Evolutionary conservation across 2,329 filamentous ascomycete genomes (phyloP).

Genomic region (Fusarium palustre): DNA sequence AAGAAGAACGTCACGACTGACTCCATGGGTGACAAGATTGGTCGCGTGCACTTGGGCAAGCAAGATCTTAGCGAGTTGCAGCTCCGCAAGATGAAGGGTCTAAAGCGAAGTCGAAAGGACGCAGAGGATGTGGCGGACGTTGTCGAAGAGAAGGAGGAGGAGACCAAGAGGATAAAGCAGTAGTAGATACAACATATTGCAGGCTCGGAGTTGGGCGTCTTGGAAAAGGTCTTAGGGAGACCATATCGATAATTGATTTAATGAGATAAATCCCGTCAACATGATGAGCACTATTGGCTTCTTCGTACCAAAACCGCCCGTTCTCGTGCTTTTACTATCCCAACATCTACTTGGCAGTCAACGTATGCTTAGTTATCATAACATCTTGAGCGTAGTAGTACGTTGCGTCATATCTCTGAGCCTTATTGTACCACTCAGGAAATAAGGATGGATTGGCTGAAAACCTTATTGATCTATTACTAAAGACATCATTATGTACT

Average conservation of each 20-base stretch:
- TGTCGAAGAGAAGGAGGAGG: slow-evolving; percentile 54
- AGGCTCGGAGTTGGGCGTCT: slow-evolving; percentile 51
- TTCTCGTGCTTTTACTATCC: neutral
- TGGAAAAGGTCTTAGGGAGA: slow-evolving; percentile 46
- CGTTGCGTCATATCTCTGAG: neutral
- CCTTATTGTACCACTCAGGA: neutral
- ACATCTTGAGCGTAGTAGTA: neutral
- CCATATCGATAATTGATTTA: slow-evolving; percentile 48
- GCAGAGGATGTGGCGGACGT: slow-evolving; percentile 61
- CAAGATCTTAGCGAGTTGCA: slow-evolving; percentile 90
- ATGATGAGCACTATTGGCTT: slow-evolving; percentile 8
- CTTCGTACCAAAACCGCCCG: neutral
- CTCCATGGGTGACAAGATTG: slow-evolving; percentile 94
- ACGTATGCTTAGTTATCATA: neutral
- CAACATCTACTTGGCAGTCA: neutral
- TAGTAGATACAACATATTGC: slow-evolving; percentile 42
- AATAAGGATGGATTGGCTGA: neutral
- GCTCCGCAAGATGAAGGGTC: slow-evolving; percentile 98
- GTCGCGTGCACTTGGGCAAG: slow-evolving; percentile 88
- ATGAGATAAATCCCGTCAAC: slow-evolving; percentile 19
- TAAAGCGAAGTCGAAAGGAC: slow-evolving; percentile 83
- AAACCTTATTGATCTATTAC: slow-evolving; percentile 10
- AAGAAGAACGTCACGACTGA: slow-evolving; percentile 99
- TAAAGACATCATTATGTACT: slow-evolving; percentile 25
- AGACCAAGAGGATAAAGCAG: slow-evolving; percentile 54